Evolutionary conservation across 2,329 filamentous ascomycete genomes (phyloP).

Genomic region (Ascochyta viciae-villosae): DNA sequence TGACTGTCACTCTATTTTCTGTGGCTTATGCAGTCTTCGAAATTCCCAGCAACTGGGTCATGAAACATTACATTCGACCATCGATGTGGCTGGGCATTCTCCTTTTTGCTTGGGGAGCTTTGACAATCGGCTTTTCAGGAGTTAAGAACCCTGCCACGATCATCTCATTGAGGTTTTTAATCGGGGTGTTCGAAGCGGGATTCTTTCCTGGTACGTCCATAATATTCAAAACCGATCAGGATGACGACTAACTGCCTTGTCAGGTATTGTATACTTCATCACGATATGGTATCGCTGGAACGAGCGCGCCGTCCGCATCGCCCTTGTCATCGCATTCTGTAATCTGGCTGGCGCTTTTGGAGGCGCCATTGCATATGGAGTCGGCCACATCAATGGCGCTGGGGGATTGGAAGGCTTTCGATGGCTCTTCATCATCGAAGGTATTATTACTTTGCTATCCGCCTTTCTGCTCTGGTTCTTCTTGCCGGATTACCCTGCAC

Average conservation of each 20-base stretch:
- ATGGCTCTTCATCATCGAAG: conserved; percentile 38
- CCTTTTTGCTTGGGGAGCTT: conserved; percentile 55
- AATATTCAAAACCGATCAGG: no score
- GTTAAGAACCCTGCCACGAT: conserved; percentile 52
- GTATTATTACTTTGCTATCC: conserved; percentile 30
- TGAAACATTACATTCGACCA: conserved; percentile 62
- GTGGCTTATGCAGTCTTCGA: conserved; percentile 51
- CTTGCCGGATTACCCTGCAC: conserved; percentile 59
- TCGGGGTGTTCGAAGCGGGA: conserved; percentile 41
- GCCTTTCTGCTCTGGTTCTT: conserved; percentile 52
- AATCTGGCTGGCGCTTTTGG: conserved; percentile 65
- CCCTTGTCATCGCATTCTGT: conserved; percentile 62
- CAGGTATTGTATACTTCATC: conserved; percentile 57
- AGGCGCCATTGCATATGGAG: conserved; percentile 62
- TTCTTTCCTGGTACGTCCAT: conserved; percentile 33
- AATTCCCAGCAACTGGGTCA: conserved; percentile 65
- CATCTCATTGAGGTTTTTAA: conserved; percentile 51
- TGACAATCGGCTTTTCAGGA: conserved; percentile 55
- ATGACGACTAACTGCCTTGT: background rate
- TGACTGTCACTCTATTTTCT: conserved; percentile 40
- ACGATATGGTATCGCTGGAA: conserved; percentile 64
- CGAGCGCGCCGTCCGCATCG: conserved; percentile 66
- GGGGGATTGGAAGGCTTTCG: conserved; percentile 45
- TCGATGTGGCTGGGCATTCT: conserved; percentile 49
- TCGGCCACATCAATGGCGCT: conserved; percentile 51